Evolutionary conservation across 306 rosid species (phyloP).

Genomic region (Oemleria cerasiformis): DNA sequence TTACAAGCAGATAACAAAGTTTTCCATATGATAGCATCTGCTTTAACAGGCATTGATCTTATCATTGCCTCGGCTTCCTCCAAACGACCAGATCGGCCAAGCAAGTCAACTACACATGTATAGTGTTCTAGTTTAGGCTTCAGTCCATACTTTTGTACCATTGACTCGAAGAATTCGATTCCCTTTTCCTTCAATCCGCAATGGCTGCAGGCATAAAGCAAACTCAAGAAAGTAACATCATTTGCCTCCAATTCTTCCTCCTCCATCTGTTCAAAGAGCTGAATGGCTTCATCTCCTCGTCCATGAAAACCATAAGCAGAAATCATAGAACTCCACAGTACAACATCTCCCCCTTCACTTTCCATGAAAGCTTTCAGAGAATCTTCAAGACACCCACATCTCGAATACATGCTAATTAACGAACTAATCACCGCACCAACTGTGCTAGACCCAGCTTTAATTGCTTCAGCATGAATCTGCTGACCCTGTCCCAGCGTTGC

Average conservation of each 20-base stretch:
- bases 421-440: slow-evolving; percentile 62
- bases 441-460: slow-evolving; percentile 68
- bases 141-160: slow-evolving; percentile 60
- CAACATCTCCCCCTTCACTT: slow-evolving; percentile 53
- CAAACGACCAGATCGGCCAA: slow-evolving; percentile 81
- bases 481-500: slow-evolving; percentile 83
- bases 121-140: slow-evolving; percentile 72
- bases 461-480: slow-evolving; percentile 81
- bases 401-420: slow-evolving; percentile 82
- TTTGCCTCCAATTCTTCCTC: slow-evolving; percentile 52
- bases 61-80: slow-evolving; percentile 77
- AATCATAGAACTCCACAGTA: slow-evolving; percentile 82
- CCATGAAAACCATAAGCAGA: slow-evolving; percentile 93
- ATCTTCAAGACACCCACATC: slow-evolving; percentile 77
- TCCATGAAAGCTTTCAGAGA: slow-evolving; percentile 65
- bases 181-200: slow-evolving; percentile 83
- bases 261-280: slow-evolving; percentile 70
- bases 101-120: slow-evolving; percentile 81
- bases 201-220: slow-evolving; percentile 90
- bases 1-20: slow-evolving; percentile 83
- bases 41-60: slow-evolving; percentile 72
- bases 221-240: slow-evolving; percentile 84
- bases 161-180: slow-evolving; percentile 56
- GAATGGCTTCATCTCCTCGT: slow-evolving; percentile 67
- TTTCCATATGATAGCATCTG: slow-evolving; percentile 84